phyloP scores from a whole-genome alignment of 495 filamentous ascomycete species.

The Penicillium daleae region DNA sequence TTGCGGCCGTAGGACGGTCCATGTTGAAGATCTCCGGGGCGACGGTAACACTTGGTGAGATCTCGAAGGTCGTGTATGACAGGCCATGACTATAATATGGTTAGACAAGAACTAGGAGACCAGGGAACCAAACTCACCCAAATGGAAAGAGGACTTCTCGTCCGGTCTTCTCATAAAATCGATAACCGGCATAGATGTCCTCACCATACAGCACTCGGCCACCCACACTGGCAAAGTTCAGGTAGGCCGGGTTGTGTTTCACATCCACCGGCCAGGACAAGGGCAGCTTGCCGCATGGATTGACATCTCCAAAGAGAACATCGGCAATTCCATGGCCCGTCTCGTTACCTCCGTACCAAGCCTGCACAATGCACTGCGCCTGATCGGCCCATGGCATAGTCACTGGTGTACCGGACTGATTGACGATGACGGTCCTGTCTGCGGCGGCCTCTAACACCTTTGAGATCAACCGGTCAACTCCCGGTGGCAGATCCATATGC shows the following conservation, averaged over 20 bases:
- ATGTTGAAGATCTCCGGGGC: conserved; percentile 55
- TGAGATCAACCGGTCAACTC: conserved; percentile 65
- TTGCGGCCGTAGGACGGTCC: conserved; percentile 56
- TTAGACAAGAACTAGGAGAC: conserved; percentile 5
- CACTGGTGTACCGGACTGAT: conserved; percentile 78
- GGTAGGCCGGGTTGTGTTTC: conserved; percentile 68
- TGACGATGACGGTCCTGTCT: conserved; percentile 67
- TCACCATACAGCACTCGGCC: conserved; percentile 70
- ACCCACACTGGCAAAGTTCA: conserved; percentile 70
- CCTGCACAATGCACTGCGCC: conserved; percentile 66
- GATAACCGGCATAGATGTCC: conserved; percentile 74
- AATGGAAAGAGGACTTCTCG: conserved; percentile 27
- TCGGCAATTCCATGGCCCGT: conserved; percentile 57
- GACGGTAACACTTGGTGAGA: conserved; percentile 41
- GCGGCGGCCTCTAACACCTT: conserved; percentile 68
- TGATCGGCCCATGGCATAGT: conserved; percentile 76
- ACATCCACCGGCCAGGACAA: conserved; percentile 64
- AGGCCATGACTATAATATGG: conserved; percentile 57
- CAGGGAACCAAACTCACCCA: conserved; percentile 20
- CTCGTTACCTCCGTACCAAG: conserved; percentile 68
- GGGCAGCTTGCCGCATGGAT: conserved; percentile 53
- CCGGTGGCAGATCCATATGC: conserved; percentile 74
- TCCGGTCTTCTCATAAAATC: conserved; percentile 77
- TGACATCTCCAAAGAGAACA: conserved; percentile 61
- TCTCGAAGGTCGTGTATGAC: conserved; percentile 69